Evolutionary conservation across 495 filamentous ascomycete genomes (phyloP), one percentile per base, ranked within the genome.

Genomic region (Penicillium cinerascens): DNA sequence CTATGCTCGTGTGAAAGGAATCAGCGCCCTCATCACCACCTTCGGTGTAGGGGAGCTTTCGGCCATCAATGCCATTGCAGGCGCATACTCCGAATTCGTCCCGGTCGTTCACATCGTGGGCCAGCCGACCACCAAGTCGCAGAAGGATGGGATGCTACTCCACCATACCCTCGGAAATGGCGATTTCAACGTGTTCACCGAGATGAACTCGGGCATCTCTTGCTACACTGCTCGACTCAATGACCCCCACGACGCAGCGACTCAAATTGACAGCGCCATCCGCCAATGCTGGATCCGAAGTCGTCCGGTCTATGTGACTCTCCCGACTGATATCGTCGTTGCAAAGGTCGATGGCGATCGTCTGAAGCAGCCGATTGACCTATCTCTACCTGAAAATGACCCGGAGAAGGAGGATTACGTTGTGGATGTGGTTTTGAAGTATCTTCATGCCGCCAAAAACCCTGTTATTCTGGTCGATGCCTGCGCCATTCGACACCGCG

Each of bases 101-200:
- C 82, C 83, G 0, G 73, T 87, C 37, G 69, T 83, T 21, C 84
- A 87, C 52, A 83, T 86, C 49, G 84, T 87, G 40, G 84, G 84
- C 49, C 82, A 82, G 51, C 80, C 83, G 11, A 68, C 68, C 25
- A 77, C 70, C 20, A 50, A 68, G 9, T 75, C 75, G 3, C 79
- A 83, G 51, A 73, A 66, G 45, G 72, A 76, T 65, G 79, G 79
- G 10, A 76, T 77, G 69, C 74, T 95, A n/a, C 77, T 97, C 11
- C 92, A 97, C 65, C 92, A 97, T 69, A 95, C 92, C 1, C 84
- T 97, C 13, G 92, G 91, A 27, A 93, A 96, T 62, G 92, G 92
- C 25, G 86, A 93, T 64, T 93, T 88, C 68, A 82, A 87, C 49
- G 88, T 88, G n/a, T 96, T 93, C 62, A 74, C 81, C 55, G 78